A percentile compares a stretch with the other conserved stretches of the same genome.
Evolutionary conservation across 2,329 filamentous ascomycete genomes (phyloP).

Genomic region (Fusarium xyrophilum): DNA sequence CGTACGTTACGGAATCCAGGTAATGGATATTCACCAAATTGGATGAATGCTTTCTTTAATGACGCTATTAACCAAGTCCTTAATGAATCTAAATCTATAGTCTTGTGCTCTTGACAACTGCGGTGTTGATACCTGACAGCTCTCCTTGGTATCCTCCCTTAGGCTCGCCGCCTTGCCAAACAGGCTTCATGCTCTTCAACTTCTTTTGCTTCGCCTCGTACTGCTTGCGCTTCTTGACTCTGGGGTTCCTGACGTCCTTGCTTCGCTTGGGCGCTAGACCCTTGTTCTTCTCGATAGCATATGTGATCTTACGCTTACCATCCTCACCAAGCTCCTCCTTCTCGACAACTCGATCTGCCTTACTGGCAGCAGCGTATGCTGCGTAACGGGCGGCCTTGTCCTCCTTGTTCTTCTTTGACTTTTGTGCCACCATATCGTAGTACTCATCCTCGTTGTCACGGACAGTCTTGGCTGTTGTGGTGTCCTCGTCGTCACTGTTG

Average conservation of each 20-base stretch:
- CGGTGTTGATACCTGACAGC: conserved; percentile 92
- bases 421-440: conserved; percentile 84
- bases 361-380: conserved; percentile 66
- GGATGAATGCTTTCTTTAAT: conserved; percentile 1
- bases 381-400: conserved; percentile 70
- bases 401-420: conserved; percentile 72
- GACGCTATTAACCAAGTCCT: conserved; percentile 26
- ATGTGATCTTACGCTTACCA: conserved; percentile 90
- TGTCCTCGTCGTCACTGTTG: conserved; percentile 73
- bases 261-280: conserved; percentile 86
- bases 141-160: conserved; percentile 90
- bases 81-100: conserved; percentile 59
- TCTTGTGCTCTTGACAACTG: conserved; percentile 91
- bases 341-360: conserved; percentile 68
- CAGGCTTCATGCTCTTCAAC: conserved; percentile 81
- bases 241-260: conserved; percentile 93
- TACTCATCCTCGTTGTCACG: conserved; percentile 75
- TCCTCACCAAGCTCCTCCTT: conserved; percentile 76
- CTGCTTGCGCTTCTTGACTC: conserved; percentile 98
- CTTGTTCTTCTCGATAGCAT: conserved; percentile 97
- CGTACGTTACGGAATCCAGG: neutral
- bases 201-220: conserved; percentile 98
- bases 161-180: conserved; percentile 86
- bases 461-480: conserved; percentile 56
- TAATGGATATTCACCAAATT: neutral